Evolutionary conservation across 2,329 filamentous ascomycete species (phyloP), one percentile per base, ranked within the genome.

Genomic region (Aspergillus floridensis): DNA sequence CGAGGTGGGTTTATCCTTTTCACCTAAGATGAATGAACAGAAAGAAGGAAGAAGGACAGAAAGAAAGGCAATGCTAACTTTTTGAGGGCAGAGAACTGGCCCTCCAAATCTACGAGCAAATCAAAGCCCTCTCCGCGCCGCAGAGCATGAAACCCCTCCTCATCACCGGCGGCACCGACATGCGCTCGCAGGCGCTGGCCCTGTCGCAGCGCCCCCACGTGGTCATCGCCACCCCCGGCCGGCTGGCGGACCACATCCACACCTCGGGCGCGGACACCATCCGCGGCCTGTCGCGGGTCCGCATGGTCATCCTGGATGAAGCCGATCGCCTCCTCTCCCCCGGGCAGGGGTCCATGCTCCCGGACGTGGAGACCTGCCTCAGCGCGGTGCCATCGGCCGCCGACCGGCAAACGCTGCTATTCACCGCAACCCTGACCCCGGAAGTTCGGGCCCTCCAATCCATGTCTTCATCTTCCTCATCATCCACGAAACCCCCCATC

Each of bases 71-170:
- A 14, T 31, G 52, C 47, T 35, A 32, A 29, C n/a, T 46, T 35
- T 46, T 7, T 12, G 50, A 41, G 32, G 47, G 41, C 59, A 86
- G 91, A 68, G 95, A 99, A 79, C 85, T 99, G 59, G 95, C 95
- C 4, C 84, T 98, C 22, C 95, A 99, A 73, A 97, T 99, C 53
- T 96, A 89, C 74, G 95, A 99, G 78, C 95, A 99, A 75, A 88
- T 98, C 79, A 92, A 92, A 72, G 95, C 95, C 14, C 92, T 99
- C 57, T 93, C 92, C 2, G 87, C 92, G 4, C 89, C 91, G 0
- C 92, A 96, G 70, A 90, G 88, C 58, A 84, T 99, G 66, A 96
- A 96, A 74, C 88, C 90, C 4, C 82, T 93, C 49, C 84, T 99
- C n/a, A 84, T 99, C 47, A 98, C 92, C 1, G 95, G 95, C 53